Evolutionary conservation across 257 asterid species (phyloP), one percentile per base, ranked within the genome.

Genomic region (Linderniella brevidens): DNA sequence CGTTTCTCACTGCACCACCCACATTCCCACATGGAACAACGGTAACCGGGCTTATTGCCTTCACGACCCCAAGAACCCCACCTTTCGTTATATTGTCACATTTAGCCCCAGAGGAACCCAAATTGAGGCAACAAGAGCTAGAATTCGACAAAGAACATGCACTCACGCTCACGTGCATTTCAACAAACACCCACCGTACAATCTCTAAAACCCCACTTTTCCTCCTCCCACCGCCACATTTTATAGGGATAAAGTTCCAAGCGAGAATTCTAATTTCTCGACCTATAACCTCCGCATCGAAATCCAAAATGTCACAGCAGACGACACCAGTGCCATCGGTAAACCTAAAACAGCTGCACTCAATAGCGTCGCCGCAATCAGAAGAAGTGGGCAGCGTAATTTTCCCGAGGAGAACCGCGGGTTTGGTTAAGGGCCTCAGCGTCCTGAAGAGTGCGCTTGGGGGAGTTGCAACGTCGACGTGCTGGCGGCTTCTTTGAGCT

Each of bases 171-270:
- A n/a, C n/a, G 56, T 57, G 46, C 56, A 53, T 11, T 45, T 54
- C 70, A 13, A 53, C 38, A 54, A 64, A 58, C 10, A 44, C 82
- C 95, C 92, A 88, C 16, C 63, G n/a, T 53, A 88, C 69, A 18
- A 88, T 84, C 70, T 88, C 95, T 68, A 88, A 46, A 39, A 72
- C 78, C 4, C 95, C 97, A 36, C 72, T 49, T 39, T 53, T 55
- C 3, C 64, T 79, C 48, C 71, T 53, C 49, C 49, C 17, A n/a
- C 15, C 49, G 35, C 49, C 60, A 49, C 56, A 46, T 17, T 66
- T 57, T 1, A 61, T 37, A 48, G 97, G 94, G 56, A 84, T 58
- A 56, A 80, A 88, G 63, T 84, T 88, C 93, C 95, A 88, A 41
- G 92, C 65, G 8, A 61, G 52, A 55, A 78, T 36, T 32, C 53